Evolutionary conservation across 1,139 yeast genomes (phyloP).

Genomic region (Eremothecium sinecaudum): DNA sequence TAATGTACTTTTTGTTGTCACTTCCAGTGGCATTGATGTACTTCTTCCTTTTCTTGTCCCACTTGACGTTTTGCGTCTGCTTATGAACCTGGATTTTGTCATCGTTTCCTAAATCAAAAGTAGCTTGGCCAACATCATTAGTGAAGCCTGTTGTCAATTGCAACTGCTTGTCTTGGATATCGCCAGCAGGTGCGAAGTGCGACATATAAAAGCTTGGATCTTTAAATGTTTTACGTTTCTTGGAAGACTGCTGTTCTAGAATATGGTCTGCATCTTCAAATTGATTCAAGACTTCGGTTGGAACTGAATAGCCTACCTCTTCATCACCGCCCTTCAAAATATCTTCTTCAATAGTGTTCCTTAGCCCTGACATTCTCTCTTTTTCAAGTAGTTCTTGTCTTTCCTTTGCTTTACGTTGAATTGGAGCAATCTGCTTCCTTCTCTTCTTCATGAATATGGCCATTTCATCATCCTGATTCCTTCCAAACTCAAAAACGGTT

Average conservation of each 20-base stretch:
- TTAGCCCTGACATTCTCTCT: conserved; percentile 68
- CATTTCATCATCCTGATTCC: conserved; percentile 57
- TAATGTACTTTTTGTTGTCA: conserved; percentile 69
- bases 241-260: conserved; percentile 31
- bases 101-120: conserved; percentile 77
- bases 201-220: conserved; percentile 83
- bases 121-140: conserved; percentile 72
- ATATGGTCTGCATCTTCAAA: conserved; percentile 58
- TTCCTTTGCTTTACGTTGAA: conserved; percentile 70
- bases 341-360: conserved; percentile 67
- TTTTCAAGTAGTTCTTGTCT: conserved; percentile 58
- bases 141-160: conserved; percentile 56
- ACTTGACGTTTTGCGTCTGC: conserved; percentile 65
- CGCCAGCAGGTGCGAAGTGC: conserved; percentile 78
- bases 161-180: conserved; percentile 77
- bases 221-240: conserved; percentile 43
- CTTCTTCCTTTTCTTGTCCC: conserved; percentile 94
- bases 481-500: conserved; percentile 84
- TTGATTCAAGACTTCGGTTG: conserved; percentile 43
- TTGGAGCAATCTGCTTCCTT: conserved; percentile 79
- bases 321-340: conserved; percentile 43
- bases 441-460: conserved; percentile 79
- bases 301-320: conserved; percentile 49
- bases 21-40: conserved; percentile 74
- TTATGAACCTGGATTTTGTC: conserved; percentile 57